Evolutionary conservation across 2,329 filamentous ascomycete genomes (phyloP).

Genomic region (Fusarium redolens): DNA sequence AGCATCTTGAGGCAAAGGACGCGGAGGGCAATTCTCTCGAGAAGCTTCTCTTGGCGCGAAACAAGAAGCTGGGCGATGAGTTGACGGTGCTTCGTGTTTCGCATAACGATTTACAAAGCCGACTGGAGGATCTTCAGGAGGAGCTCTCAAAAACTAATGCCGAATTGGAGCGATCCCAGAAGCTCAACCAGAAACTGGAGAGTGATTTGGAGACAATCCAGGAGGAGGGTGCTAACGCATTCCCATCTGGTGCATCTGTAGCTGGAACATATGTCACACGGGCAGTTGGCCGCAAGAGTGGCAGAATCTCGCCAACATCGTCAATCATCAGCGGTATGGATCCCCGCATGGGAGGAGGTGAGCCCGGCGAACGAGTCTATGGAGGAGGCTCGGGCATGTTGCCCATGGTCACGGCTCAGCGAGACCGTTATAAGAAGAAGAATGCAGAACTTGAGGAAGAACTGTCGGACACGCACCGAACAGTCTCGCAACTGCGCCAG

Average conservation of each 20-base stretch:
- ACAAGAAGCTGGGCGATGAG: slow-evolving; percentile 96
- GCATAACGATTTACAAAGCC: slow-evolving; percentile 87
- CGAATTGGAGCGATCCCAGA: slow-evolving; percentile 86
- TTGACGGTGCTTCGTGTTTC: slow-evolving; percentile 92
- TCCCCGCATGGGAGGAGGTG: slow-evolving; percentile 63
- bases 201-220: slow-evolving; percentile 91
- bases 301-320: slow-evolving; percentile 86
- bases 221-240: slow-evolving; percentile 83
- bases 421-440: slow-evolving; percentile 97
- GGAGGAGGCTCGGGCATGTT: slow-evolving; percentile 87
- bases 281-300: slow-evolving; percentile 71
- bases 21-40: slow-evolving; percentile 83
- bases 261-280: slow-evolving; percentile 86
- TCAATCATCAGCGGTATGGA: slow-evolving; percentile 99
- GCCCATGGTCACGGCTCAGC: slow-evolving; percentile 97
- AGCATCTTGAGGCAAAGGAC: slow-evolving; percentile 51
- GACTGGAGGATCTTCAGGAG: slow-evolving; percentile 83
- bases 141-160: slow-evolving; percentile 85
- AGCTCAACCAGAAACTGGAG: slow-evolving; percentile 88
- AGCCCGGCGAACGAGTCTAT: slow-evolving; percentile 66
- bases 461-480: slow-evolving; percentile 83
- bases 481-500: slow-evolving; percentile 85
- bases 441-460: slow-evolving; percentile 92
- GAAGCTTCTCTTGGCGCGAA: slow-evolving; percentile 88
- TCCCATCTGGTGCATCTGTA: slow-evolving; percentile 90